These are phyloP conservation scores for Blastomyces parvus DNA, from an alignment of 2,329 filamentous ascomycete genomes.

Conservation along the genomic window DNA sequence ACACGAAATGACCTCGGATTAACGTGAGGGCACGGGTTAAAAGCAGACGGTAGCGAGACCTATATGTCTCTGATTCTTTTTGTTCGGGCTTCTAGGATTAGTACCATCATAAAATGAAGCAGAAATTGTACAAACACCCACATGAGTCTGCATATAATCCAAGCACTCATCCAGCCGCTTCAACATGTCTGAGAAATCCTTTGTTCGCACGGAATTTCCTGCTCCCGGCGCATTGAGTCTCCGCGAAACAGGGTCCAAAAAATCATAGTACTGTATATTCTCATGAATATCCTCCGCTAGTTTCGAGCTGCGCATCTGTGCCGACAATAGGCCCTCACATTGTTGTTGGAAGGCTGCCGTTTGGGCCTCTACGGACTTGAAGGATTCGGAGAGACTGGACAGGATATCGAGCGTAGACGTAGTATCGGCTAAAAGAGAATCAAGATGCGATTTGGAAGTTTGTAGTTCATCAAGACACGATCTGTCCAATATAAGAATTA, in stretches of 20 bases:
- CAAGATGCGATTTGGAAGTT: conserved; percentile 71
- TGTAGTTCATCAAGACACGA: conserved; percentile 72
- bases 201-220: conserved; percentile 70
- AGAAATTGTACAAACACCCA: conserved; percentile 35
- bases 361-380: conserved; percentile 76
- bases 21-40: conserved; percentile 60
- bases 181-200: conserved; percentile 80
- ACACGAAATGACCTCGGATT: conserved; percentile 57
- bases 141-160: conserved; percentile 81
- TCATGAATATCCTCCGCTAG: conserved; percentile 78
- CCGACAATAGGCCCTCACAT: conserved; percentile 75
- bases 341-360: conserved; percentile 88
- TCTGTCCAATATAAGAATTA: conserved; percentile 33
- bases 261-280: conserved; percentile 89
- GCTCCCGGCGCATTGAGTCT: conserved; percentile 87
- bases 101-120: conserved; percentile 16
- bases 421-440: conserved; percentile 67
- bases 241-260: conserved; percentile 81
- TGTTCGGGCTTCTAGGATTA: conserved; percentile 55
- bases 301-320: conserved; percentile 67
- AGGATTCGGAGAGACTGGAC: conserved; percentile 71
- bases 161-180: conserved; percentile 81
- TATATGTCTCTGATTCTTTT: conserved; percentile 77
- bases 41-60: conserved; percentile 75
- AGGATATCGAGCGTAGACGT: conserved; percentile 66